Base-by-base conservation (phyloP, 257 asterid genomes). In the Salvia rosmarinus region DNA sequence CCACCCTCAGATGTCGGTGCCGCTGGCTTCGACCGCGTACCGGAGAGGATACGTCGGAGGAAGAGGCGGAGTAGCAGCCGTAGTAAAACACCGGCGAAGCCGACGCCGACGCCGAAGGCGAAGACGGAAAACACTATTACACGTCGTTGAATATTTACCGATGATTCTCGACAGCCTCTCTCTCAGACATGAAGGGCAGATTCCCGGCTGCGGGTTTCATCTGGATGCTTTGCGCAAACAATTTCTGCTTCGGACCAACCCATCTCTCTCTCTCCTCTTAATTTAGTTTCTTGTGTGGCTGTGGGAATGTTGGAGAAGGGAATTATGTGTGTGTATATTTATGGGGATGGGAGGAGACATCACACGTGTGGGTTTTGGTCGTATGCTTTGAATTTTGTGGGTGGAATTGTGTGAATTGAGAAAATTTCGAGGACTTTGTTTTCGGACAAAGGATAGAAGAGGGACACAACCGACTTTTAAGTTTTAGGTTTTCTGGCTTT, bases 131-230 rank as follows among this genome's bases (percentile, higher is more conserved):
- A 13, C n/a, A 17, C 32, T 28, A 2, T 47, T 51, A 8, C 2
- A 64, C 0, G 10, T 9, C 12, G 47, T 4, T 43, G 56, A 20
- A 6, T 19, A 28, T 50, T 40, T 39, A 44, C 73, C 73, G 0
- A 84, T 57, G 1, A 89, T 70, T 50, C 52, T 78, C 1, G 84
- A 70, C 2, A 89, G 79, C 50, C 84, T 82, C 19, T 89, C 92
- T 21, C 85, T 58, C 2, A 89, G 76, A 47, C 95, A 89, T 42
- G 87, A 81, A 0, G 87, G 85, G 76, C 96, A 89, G 54, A 89
- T 71, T 20, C 96, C 96, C 0, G 92, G 89, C 9, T 82, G 89
- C 39, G 90, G 92, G 32, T 75, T 79, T 85, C 77, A 14, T 80
- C 65, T 35, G 89, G 96, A 39, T 89, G 96, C 23, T 42, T 80